phyloP scores from a whole-genome alignment of 148 eudicot species.

The Polygonum aviculare region DNA sequence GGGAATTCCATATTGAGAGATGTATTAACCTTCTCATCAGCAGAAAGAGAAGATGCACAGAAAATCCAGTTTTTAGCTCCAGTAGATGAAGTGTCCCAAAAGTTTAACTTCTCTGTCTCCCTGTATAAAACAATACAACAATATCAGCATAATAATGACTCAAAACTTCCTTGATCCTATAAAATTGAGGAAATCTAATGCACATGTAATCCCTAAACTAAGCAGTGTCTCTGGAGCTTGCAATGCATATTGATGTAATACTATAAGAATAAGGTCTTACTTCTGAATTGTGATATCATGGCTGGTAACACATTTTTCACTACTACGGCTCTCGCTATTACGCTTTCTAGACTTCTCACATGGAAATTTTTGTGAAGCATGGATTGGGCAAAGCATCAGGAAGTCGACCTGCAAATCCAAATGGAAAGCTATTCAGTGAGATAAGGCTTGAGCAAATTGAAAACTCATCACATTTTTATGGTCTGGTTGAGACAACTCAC shows the following conservation, averaged over 20 bases:
- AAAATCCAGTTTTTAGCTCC: constrained; percentile 52
- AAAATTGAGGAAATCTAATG: neutral
- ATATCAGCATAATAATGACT: neutral
- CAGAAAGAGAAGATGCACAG: constrained; percentile 81
- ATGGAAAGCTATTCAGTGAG: neutral
- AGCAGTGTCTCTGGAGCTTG: neutral
- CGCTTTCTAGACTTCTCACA: constrained; percentile 48
- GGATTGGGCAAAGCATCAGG: constrained; percentile 67
- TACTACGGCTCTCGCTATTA: neutral
- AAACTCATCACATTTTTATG: neutral
- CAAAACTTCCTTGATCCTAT: neutral
- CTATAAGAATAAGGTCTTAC: constrained; percentile 23
- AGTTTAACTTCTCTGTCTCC: constrained; percentile 12
- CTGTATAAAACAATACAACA: neutral
- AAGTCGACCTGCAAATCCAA: constrained; percentile 42
- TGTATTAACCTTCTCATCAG: constrained; percentile 64
- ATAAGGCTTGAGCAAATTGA: neutral
- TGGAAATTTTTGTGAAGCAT: constrained; percentile 62
- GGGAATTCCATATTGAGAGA: neutral
- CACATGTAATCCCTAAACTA: neutral
- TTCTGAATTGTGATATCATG: constrained; percentile 22
- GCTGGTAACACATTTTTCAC: constrained; percentile 12
- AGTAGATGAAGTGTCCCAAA: constrained; percentile 28
- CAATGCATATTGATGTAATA: neutral
- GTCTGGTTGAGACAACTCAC: constrained; percentile 29